Evolutionary conservation across 805 yeast genomes (phyloP).

Genomic region (Cyberlindnera mycetangii): DNA sequence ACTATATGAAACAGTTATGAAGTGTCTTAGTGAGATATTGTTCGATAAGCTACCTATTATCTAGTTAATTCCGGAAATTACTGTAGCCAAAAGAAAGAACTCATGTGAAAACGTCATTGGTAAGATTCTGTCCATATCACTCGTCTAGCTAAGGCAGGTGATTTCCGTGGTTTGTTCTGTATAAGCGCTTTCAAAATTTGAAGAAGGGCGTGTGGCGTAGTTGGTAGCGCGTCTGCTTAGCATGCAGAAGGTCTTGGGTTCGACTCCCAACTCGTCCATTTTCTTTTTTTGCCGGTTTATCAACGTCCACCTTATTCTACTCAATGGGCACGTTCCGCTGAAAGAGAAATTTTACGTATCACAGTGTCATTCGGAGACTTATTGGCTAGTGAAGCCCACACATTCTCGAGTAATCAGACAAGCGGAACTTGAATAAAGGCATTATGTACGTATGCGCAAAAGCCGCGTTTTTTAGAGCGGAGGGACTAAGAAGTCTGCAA

Average conservation of each 20-base stretch:
- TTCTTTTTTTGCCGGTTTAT: constrained; percentile 32
- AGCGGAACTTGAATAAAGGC: not conserved
- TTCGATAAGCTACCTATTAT: no score
- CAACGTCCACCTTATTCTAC: not conserved
- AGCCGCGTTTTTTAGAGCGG: not conserved
- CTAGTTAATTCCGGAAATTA: no score
- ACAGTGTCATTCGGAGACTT: not conserved
- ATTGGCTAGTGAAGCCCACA: no score
- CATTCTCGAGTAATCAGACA: not conserved
- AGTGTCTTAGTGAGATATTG: no score
- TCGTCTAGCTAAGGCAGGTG: no score
- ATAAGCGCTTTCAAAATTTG: not conserved
- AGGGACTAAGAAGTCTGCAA: not conserved
- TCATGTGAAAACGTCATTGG: no score
- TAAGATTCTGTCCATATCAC: no score
- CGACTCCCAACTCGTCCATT: constrained; percentile 74
- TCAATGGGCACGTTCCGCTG: not conserved
- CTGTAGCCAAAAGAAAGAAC: no score
- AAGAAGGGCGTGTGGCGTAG: constrained; percentile 72
- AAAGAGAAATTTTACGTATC: not conserved
- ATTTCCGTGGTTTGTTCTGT: no score
- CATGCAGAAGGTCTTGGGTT: constrained; percentile 79
- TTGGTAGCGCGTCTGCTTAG: constrained; percentile 81
- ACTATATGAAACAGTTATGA: no score
- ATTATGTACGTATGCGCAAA: not conserved